Conservation (phyloP, 2,329 filamentous ascomycete species). For the Cryphonectria japonica region DNA sequence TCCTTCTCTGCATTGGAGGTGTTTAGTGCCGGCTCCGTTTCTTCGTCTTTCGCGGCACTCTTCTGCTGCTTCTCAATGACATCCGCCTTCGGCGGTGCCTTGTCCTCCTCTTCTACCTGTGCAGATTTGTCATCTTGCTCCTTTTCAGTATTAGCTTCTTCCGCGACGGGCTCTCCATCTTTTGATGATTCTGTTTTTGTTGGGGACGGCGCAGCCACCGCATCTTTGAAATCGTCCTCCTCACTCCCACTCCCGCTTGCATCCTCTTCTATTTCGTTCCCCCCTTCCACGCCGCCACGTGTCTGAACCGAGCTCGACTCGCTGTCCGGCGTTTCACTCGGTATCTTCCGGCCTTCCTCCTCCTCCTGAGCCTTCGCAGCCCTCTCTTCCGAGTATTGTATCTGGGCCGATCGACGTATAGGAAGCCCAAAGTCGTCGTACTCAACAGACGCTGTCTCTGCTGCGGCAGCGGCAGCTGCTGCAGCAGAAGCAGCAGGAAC, state of each 20-base stretch:
- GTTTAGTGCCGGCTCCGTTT: neutral
- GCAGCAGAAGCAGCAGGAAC: neutral
- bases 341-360: neutral
- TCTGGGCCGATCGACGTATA: constrained; percentile 49
- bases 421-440: constrained; percentile 75
- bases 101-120: neutral
- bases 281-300: constrained; percentile 26
- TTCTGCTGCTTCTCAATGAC: neutral
- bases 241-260: constrained; percentile 30
- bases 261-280: constrained; percentile 27
- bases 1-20: neutral
- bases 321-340: constrained; percentile 5
- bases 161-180: neutral
- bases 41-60: neutral
- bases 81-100: neutral
- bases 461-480: too few relatives aligned
- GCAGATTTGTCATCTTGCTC: constrained; percentile 7
- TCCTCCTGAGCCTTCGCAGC: constrained; percentile 23
- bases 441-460: constrained; percentile 41
- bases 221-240: constrained; percentile 37
- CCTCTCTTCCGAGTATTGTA: constrained; percentile 39
- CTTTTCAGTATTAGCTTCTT: neutral
- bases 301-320: constrained; percentile 22
- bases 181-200: neutral
- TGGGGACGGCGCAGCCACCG: constrained; percentile 29